These are phyloP conservation scores for Penicillium bovifimosum DNA, from an alignment of 495 filamentous ascomycete species.

Conservation along the genomic window DNA sequence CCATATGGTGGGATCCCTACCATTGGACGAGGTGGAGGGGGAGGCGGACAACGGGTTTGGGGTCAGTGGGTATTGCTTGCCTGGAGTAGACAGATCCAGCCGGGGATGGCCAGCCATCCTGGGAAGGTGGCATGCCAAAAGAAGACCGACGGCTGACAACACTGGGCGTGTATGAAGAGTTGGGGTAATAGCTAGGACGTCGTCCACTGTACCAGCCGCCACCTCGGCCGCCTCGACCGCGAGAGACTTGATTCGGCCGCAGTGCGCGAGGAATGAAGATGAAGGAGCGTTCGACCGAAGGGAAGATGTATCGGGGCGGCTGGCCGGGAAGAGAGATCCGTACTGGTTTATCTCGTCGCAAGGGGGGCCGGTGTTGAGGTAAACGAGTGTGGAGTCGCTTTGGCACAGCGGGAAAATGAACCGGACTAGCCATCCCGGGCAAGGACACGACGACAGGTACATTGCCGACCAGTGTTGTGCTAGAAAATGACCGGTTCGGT, in stretches of 20 bases:
- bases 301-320: conserved; percentile 81
- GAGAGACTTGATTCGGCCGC: conserved; percentile 80
- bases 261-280: conserved; percentile 96
- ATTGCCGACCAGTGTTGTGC: conserved; percentile 64
- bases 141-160: conserved; percentile 89
- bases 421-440: conserved; percentile 64
- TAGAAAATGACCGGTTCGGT: conserved; percentile 64
- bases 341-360: conserved; percentile 94
- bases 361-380: conserved; percentile 88
- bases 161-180: conserved; percentile 83
- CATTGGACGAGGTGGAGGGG: conserved; percentile 52
- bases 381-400: conserved; percentile 86
- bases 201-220: conserved; percentile 65
- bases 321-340: conserved; percentile 83
- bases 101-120: conserved; percentile 71
- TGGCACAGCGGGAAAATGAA: conserved; percentile 64
- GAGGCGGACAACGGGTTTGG: conserved; percentile 83
- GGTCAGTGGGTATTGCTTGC: conserved; percentile 52
- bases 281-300: conserved; percentile 82
- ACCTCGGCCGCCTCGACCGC: conserved; percentile 60
- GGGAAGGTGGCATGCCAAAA: conserved; percentile 66
- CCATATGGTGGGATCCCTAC: conserved; percentile 25
- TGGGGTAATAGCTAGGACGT: conserved; percentile 74
- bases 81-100: conserved; percentile 70
- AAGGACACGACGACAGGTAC: conserved; percentile 78